Conservation (phyloP, 306 rosid genomes). For the Vigna hirtella region DNA sequence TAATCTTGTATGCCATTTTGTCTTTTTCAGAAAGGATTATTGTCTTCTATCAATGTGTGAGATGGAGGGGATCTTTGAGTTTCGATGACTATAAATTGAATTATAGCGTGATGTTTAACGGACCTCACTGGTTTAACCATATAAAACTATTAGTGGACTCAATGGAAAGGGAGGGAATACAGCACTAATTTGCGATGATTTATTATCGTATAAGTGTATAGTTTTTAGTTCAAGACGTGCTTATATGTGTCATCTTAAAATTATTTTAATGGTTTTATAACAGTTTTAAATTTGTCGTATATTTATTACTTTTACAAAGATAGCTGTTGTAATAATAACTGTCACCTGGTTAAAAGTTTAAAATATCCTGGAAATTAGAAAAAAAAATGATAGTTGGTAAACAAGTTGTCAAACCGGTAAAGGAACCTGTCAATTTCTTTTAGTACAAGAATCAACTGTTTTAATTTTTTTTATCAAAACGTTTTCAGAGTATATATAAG, state of each 20-base stretch:
- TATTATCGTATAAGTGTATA: background rate
- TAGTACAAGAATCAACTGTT: background rate
- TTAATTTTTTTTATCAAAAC: background rate
- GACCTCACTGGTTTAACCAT: background rate
- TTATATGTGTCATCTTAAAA: background rate
- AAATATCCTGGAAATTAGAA: background rate
- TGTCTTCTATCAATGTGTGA: slow-evolving; percentile 23
- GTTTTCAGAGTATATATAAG: background rate
- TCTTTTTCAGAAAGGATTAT: slow-evolving; percentile 30
- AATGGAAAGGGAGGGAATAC: background rate
- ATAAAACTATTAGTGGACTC: background rate
- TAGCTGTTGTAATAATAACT: too few species aligned
- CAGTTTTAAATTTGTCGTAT: too few species aligned
- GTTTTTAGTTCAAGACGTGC: background rate
- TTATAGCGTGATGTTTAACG: background rate
- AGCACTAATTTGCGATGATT: background rate
- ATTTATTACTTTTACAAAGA: too few species aligned
- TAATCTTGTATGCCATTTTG: slow-evolving; percentile 49
- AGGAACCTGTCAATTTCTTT: background rate
- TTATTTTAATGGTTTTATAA: too few species aligned
- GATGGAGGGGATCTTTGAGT: background rate
- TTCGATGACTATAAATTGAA: background rate
- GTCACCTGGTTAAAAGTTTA: background rate
- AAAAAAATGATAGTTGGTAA: background rate
- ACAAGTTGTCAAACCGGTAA: background rate